Evolutionary conservation across 164 flowering plant species (phyloP).

Genomic region (Umbilicus rupestris): DNA sequence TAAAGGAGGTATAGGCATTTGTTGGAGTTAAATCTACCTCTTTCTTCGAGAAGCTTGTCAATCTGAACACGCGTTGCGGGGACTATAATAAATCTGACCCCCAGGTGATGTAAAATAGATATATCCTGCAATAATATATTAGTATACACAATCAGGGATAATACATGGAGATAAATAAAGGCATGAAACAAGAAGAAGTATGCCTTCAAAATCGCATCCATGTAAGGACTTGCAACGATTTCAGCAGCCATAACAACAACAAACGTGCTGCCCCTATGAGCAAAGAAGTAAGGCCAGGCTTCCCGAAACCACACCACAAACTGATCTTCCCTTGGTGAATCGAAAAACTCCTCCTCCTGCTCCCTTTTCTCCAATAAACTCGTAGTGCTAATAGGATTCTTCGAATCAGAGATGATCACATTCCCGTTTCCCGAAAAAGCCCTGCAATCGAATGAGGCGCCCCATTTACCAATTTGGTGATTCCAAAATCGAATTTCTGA

Average conservation of each 20-base stretch:
- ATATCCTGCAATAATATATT: conserved; percentile 61
- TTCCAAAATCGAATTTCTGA: not conserved
- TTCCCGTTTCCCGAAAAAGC: not conserved
- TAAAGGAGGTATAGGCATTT: not conserved
- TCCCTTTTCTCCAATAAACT: not conserved
- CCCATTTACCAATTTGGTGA: not conserved
- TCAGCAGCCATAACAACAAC: conserved; percentile 7
- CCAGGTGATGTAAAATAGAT: conserved; percentile 85
- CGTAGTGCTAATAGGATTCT: not conserved
- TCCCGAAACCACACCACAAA: conserved; percentile 6
- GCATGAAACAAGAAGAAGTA: not conserved
- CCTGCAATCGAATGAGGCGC: not conserved
- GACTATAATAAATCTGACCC: conserved; percentile 79
- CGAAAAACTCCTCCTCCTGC: not conserved
- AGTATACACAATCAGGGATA: not conserved
- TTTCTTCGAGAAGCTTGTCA: conserved; percentile 69
- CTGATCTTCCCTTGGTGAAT: conserved; percentile 12
- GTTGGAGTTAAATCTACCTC: conserved; percentile 37
- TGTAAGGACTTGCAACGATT: conserved; percentile 6
- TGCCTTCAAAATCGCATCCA: conserved; percentile 11
- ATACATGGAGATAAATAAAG: not conserved
- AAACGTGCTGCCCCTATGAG: conserved; percentile 4
- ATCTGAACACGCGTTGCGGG: conserved; percentile 89
- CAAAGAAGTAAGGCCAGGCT: conserved; percentile 5
- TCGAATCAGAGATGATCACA: not conserved